These are phyloP conservation scores for Chytridium lagenaria DNA, from an alignment of 371 early-diverging fungal species.

Conservation along the genomic window DNA sequence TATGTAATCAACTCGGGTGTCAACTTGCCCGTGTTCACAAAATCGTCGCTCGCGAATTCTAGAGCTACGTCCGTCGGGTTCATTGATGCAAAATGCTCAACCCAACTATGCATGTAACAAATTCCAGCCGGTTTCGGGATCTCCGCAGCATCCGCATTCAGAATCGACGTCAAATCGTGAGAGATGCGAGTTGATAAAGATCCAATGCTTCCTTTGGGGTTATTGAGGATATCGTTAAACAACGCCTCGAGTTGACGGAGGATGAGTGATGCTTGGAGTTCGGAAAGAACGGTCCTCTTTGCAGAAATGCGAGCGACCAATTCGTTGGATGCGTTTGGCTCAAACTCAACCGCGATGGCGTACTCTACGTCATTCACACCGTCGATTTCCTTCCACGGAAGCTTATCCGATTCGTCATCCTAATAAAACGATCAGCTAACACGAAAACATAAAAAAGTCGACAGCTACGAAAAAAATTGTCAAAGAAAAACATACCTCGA, in stretches of 20 bases:
- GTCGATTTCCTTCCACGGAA: neutral
- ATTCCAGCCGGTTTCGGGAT: neutral
- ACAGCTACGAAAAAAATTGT: neutral
- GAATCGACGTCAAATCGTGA: neutral
- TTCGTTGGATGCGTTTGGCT: neutral
- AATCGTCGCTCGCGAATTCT: constrained; percentile 9
- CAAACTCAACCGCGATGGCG: neutral
- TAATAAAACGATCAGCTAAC: too few species aligned
- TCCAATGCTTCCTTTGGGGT: neutral
- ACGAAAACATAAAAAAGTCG: too few species aligned
- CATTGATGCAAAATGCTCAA: constrained; percentile 7
- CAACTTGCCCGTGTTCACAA: neutral
- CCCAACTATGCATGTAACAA: neutral
- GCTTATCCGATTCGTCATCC: neutral
- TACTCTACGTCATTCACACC: constrained; percentile 2
- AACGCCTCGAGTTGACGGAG: neutral
- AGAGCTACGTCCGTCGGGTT: constrained; percentile 9
- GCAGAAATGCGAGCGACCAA: neutral
- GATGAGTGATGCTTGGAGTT: neutral
- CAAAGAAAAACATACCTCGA: neutral
- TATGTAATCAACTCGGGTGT: constrained; percentile 21
- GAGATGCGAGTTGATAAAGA: neutral
- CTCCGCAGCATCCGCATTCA: neutral
- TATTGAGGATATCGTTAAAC: neutral
- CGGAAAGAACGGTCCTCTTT: neutral